Base-by-base conservation (phyloP, 1,139 yeast species). In the Diutina siamensis region DNA sequence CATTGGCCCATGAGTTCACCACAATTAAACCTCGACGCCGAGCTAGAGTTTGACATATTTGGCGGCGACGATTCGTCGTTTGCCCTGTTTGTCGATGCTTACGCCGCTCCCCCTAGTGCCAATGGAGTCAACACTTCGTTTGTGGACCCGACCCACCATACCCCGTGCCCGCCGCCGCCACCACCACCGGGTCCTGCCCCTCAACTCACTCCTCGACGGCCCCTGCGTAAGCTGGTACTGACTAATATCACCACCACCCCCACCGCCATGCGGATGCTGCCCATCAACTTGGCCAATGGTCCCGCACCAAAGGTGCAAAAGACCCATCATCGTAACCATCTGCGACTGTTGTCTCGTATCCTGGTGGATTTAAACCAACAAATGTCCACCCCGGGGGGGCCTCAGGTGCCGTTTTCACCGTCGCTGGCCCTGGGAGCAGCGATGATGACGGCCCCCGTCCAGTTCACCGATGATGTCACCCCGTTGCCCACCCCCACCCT, bases 241-340 rank as follows among this genome's bases (percentile, higher is more conserved):
- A 54, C 63, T 2, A 60, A 65, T 18, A 56, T 64, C 33, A 47
- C 49, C 36, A 55, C 59, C 51, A 54, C 57, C 44, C 62, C 59
- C 47, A 55, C 57, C 19, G 66, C 71, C 3, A 54, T 62, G 44
- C 56, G 65, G 45, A 54, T 52, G 41, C 50, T 44, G 21, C 66
- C 67, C 12, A 55, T 62, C 20, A 58, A 58, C 46, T 48, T 53
- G 46, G 56, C 56, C 17, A 52, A 51, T 18, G 51, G 52, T n/a
- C 56, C 55, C 15, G 46, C 53, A 19, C 47, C 56, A 34, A 57
- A 65, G 48, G 60, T 65, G 21, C 54, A 58, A 45, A 65, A 66
- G 49, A 62, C 70, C 15, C 65, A 67, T 9, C 57, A 57, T 47
- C 78, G 68, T 52, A 58, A 64, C 41, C 57, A 76, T 49, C 64